Base-by-base conservation (phyloP, 2,329 filamentous ascomycete species). In the Colletotrichum sansevieriae region DNA sequence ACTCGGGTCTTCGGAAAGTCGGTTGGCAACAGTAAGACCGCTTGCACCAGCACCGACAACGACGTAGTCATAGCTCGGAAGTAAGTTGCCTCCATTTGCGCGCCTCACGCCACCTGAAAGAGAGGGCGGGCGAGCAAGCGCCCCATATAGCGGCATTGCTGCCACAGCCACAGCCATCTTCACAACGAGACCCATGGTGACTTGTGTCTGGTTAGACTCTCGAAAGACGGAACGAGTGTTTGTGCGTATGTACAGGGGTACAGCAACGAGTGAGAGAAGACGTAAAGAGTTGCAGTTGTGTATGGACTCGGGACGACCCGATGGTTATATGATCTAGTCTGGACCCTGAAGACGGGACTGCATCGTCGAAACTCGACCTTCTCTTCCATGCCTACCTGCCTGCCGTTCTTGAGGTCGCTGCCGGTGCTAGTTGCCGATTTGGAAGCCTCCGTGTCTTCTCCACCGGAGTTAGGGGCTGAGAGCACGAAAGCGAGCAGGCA, bases 11-110 rank as follows among this genome's bases (percentile, higher is more conserved):
- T 81, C 79, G 11, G 78, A 78, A 1, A 81, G 75, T 15, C 79
- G 78, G 9, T 77, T 77, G 3, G 79, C 79, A 10, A 80, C 76
- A 11, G 78, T 76, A 56, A 78, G 76, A 25, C 78, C 78, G 4
- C 78, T 78, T 2, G 78, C 78, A 18, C 79, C 79, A 22, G 77
- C 77, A 15, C 77, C 77, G 10, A 77, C 72, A 29, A 78, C 72
- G n/a, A 78, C 73, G 47, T 76, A 79, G 68, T 79, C 77, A 55
- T 77, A 77, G 15, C 35, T 58, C 10, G 68, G 60, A n/a, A 69
- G 44, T 39, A 70, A 37, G 2, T 51, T 35, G 15, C 33, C 49
- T 12, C 41, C 60, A 49, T 64, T 44, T 29, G 51, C 41, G n/a
- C 18, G 22, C 25, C 65, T 61, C 15, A 65, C 39, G 29, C 52